Evolutionary conservation across 192 early-diverging fungal genomes (phyloP).

Genomic region (Umbelopsis sp.): DNA sequence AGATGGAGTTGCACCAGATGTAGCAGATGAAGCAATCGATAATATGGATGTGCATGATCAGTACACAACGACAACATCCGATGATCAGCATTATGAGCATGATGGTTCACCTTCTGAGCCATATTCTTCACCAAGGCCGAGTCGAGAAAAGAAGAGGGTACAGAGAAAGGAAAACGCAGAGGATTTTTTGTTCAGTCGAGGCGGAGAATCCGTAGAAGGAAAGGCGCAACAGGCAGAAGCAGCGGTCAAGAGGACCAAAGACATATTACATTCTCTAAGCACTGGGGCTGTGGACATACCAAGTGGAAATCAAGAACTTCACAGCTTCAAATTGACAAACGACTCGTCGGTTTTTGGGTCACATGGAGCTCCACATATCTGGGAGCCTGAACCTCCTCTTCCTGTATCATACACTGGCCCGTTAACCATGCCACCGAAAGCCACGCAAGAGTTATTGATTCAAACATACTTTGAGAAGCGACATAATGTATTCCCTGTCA

Average conservation of each 20-base stretch:
- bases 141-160: neutral
- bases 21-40: neutral
- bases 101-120: neutral
- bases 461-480: conserved; percentile 30
- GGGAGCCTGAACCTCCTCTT: conserved; percentile 17
- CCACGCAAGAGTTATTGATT: conserved; percentile 26
- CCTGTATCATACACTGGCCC: conserved; percentile 13
- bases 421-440: conserved; percentile 26
- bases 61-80: neutral
- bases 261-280: neutral
- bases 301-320: neutral
- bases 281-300: neutral
- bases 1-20: conserved; percentile 28
- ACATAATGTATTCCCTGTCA: conserved; percentile 33
- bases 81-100: neutral
- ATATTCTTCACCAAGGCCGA: neutral
- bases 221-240: neutral
- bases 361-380: conserved; percentile 6
- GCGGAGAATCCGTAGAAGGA: neutral
- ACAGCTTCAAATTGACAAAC: conserved; percentile 5
- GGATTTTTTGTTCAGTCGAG: conserved; percentile 8
- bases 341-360: conserved; percentile 3
- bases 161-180: neutral
- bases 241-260: neutral
- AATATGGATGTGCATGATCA: neutral